These are phyloP conservation scores for Quercus parvula DNA, from an alignment of 306 rosid genomes.

Conservation along the genomic window DNA sequence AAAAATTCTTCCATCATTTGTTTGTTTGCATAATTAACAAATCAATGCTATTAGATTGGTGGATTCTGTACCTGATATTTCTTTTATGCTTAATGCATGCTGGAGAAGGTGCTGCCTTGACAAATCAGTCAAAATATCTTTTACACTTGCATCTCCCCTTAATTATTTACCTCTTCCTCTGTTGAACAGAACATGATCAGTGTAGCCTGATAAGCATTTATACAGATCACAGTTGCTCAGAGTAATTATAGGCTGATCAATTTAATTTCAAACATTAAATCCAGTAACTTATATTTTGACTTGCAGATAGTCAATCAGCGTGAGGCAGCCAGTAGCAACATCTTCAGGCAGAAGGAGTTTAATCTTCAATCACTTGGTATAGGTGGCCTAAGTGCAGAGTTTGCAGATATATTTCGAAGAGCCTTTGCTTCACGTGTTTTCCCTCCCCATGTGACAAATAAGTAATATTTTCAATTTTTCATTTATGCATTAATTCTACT, in stretches of 20 bases:
- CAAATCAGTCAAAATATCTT: conserved; percentile 1
- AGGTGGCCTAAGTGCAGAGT: conserved; percentile 91
- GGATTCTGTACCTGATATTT: not conserved
- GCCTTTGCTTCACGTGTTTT: conserved; percentile 99
- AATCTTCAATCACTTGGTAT: conserved; percentile 91
- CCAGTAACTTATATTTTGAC: conserved; percentile 19
- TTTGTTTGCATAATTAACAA: not conserved
- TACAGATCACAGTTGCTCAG: not conserved
- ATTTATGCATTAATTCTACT: conserved; percentile 8
- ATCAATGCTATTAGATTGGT: not conserved
- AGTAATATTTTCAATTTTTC: conserved; percentile 47
- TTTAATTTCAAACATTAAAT: conserved; percentile 5
- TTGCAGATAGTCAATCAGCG: conserved; percentile 89
- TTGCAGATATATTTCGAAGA: conserved; percentile 96
- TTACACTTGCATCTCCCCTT: not conserved
- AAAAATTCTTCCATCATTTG: not conserved
- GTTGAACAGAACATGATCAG: too few species aligned
- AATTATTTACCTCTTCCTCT: not conserved
- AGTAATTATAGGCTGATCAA: not conserved
- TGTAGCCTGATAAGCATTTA: conserved; percentile 14
- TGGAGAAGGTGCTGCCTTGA: not conserved
- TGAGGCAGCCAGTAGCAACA: conserved; percentile 81
- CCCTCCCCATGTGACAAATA: conserved; percentile 91
- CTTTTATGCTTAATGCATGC: not conserved
- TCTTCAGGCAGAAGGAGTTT: conserved; percentile 90